phyloP scores from a whole-genome alignment of 257 asterid species.

The Forsythia viridissima region DNA sequence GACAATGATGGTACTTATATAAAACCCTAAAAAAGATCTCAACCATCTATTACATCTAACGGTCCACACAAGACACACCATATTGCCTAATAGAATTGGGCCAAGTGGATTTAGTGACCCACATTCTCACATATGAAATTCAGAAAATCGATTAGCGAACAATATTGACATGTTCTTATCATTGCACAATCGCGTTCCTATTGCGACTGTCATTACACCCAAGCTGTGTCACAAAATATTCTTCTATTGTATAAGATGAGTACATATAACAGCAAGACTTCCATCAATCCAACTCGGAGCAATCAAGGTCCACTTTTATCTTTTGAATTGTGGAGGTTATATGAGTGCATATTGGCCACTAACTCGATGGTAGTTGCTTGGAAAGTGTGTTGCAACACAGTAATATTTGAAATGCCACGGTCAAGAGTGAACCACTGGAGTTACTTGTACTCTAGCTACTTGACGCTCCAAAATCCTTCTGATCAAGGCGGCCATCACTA shows the following conservation, averaged over 20 bases:
- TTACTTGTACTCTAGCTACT: slow-evolving; percentile 8
- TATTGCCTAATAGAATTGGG: no score
- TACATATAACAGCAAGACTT: neutral
- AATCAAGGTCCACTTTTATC: slow-evolving; percentile 20
- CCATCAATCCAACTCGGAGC: slow-evolving; percentile 26
- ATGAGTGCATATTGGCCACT: slow-evolving; percentile 40
- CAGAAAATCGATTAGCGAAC: no score
- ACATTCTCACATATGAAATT: no score
- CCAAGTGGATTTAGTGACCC: no score
- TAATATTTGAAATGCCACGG: slow-evolving; percentile 35
- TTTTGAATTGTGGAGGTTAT: slow-evolving; percentile 43
- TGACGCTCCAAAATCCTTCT: slow-evolving; percentile 26
- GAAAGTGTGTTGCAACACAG: slow-evolving; percentile 27
- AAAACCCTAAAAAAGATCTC: no score
- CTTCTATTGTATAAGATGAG: neutral
- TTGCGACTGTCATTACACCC: no score
- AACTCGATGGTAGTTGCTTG: slow-evolving; percentile 46
- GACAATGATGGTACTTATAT: no score
- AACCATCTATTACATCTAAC: no score
- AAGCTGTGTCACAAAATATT: neutral
- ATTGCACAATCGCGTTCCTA: no score
- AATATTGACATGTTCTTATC: no score
- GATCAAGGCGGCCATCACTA: slow-evolving; percentile 33
- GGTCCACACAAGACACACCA: no score
- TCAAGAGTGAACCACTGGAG: slow-evolving; percentile 33